Percentiles rank a stretch among this genome's conserved stretches.
Conservation (phyloP, 345 rosid species). For the Populus pruinosa region DNA sequence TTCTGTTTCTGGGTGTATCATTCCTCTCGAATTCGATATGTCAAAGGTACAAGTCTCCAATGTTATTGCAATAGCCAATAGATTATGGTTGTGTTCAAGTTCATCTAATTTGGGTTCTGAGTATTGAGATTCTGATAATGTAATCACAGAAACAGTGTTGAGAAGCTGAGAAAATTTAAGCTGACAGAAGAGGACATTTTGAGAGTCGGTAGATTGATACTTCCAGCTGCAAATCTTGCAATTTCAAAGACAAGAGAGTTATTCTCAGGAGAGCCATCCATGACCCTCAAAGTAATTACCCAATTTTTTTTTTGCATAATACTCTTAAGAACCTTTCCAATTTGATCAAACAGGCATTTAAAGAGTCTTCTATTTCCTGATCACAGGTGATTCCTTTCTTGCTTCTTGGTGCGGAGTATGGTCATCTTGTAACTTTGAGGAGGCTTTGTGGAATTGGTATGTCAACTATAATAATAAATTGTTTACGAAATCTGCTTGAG, state of each 20-base stretch:
- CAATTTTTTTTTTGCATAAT: background rate
- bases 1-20: conserved; percentile 68
- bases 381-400: conserved; percentile 75
- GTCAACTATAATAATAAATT: background rate
- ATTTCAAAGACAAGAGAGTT: conserved; percentile 59
- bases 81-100: background rate
- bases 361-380: conserved; percentile 12
- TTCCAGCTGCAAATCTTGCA: conserved; percentile 72
- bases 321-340: background rate
- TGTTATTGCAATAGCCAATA: background rate
- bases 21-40: conserved; percentile 75
- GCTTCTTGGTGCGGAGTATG: conserved; percentile 86
- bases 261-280: conserved; percentile 94
- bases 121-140: background rate
- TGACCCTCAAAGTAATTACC: conserved; percentile 73
- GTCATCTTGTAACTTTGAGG: conserved; percentile 70
- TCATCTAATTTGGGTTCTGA: background rate
- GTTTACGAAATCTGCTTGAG: background rate
- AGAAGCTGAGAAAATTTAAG: conserved; percentile 39
- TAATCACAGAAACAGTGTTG: conserved; percentile 43
- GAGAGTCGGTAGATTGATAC: conserved; percentile 55
- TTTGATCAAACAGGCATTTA: conserved; percentile 4
- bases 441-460: conserved; percentile 75
- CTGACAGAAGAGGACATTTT: conserved; percentile 70
- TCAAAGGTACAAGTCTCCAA: conserved; percentile 43